A percentile compares a stretch with the other conserved stretches of the same genome.
phyloP scores from a whole-genome alignment of 2,329 filamentous ascomycete species.

The Kalmusia sp. region DNA sequence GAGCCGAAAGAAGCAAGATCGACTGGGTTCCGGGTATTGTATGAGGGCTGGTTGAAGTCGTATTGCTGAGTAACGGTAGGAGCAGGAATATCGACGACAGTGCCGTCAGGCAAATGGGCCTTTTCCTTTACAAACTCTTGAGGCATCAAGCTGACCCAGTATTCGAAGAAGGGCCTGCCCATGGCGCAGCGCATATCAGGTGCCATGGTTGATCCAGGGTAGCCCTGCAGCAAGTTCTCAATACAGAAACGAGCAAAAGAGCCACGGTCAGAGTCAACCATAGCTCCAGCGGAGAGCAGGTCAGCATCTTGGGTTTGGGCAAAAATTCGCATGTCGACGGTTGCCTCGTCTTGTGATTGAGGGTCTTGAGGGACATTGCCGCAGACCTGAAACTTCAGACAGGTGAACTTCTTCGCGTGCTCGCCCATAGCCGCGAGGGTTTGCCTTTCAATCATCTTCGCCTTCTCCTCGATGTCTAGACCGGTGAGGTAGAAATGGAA shows the following conservation, averaged over 20 bases:
- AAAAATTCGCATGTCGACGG: conserved; percentile 33
- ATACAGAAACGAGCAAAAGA: conserved; percentile 30
- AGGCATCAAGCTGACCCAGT: conserved; percentile 25
- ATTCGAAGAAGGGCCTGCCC: conserved; percentile 29
- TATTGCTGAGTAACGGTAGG: conserved; percentile 20
- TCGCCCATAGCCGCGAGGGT: conserved; percentile 44
- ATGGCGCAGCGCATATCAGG: conserved; percentile 32
- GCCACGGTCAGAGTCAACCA: conserved; percentile 24
- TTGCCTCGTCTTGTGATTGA: conserved; percentile 29
- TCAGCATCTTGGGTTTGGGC: conserved; percentile 28
- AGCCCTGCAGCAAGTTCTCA: conserved; percentile 27
- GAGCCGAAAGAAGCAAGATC: conserved; percentile 32
- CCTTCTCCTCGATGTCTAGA: conserved; percentile 54
- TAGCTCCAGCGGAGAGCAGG: conserved; percentile 22
- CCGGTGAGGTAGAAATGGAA: conserved; percentile 54
- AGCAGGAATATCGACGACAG: conserved; percentile 20
- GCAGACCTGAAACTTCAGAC: conserved; percentile 48
- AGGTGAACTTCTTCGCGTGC: conserved; percentile 44
- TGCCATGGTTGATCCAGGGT: conserved; percentile 28
- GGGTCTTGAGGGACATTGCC: conserved; percentile 27
- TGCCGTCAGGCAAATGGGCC: conserved; percentile 23
- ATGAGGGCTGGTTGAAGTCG: conserved; percentile 21
- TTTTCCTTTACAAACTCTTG: conserved; percentile 24
- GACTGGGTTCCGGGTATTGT: conserved; percentile 19
- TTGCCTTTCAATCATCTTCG: conserved; percentile 49